phyloP scores from a whole-genome alignment of 2,329 filamentous ascomycete species.

The Emmonsiellopsis sp. region DNA sequence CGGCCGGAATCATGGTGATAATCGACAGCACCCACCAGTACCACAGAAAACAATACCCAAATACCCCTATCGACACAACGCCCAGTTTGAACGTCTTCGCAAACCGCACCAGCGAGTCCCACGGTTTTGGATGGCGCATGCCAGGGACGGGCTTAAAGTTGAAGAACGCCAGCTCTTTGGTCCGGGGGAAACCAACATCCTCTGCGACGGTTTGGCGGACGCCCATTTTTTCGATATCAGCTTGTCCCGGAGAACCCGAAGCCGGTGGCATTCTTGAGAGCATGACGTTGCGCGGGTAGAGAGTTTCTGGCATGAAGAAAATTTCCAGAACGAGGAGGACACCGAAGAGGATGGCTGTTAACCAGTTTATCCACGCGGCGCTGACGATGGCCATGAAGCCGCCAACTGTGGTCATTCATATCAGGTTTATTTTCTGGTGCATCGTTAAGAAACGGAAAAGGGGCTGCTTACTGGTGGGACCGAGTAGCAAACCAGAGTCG shows the following conservation, averaged over 20 bases:
- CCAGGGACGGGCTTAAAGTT: slow-evolving; percentile 41
- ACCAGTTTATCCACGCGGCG: slow-evolving; percentile 45
- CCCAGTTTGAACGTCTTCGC: slow-evolving; percentile 38
- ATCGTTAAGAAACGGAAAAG: not conserved
- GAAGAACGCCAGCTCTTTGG: slow-evolving; percentile 36
- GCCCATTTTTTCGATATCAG: slow-evolving; percentile 21
- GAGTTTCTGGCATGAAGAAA: slow-evolving; percentile 45
- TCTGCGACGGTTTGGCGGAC: slow-evolving; percentile 9
- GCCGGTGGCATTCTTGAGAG: slow-evolving; percentile 25
- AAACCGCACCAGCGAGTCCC: slow-evolving; percentile 39
- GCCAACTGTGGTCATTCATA: slow-evolving; percentile 27
- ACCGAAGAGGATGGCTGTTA: slow-evolving; percentile 45
- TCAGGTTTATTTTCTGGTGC: not conserved
- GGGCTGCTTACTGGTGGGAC: slow-evolving; percentile 32
- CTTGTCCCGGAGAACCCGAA: not conserved
- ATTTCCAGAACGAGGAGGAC: slow-evolving; percentile 40
- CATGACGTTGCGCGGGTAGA: slow-evolving; percentile 46
- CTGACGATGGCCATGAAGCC: slow-evolving; percentile 42
- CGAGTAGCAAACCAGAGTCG: slow-evolving; percentile 42
- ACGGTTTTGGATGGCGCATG: slow-evolving; percentile 42
- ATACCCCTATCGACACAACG: slow-evolving; percentile 36
- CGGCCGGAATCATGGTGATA: slow-evolving; percentile 44
- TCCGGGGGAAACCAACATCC: slow-evolving; percentile 23
- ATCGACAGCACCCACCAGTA: slow-evolving; percentile 50
- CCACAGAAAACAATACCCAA: slow-evolving; percentile 44